Evolutionary conservation across 1,284 basidiomycete species (phyloP).

Genomic region (Ustilago lituana): DNA sequence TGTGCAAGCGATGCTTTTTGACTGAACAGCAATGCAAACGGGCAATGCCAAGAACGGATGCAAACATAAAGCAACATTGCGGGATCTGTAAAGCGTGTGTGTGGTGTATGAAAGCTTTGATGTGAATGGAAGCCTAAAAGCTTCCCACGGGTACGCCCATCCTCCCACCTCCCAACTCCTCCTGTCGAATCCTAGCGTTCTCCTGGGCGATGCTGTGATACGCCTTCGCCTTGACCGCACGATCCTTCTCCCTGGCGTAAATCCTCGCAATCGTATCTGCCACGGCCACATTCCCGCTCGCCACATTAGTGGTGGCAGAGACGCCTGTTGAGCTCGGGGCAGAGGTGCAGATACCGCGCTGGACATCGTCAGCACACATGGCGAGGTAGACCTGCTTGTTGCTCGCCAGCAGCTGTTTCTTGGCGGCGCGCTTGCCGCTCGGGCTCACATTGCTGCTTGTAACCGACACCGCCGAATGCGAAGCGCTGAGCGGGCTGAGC

Average conservation of each 20-base stretch:
- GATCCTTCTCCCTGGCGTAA: conserved; percentile 45
- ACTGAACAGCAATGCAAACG: too few species aligned
- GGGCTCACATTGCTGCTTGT: conserved; percentile 41
- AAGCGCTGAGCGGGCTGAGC: not conserved
- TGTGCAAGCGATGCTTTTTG: too few species aligned
- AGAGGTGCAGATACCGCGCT: conserved; percentile 51
- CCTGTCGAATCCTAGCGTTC: conserved; percentile 39
- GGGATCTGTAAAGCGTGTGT: too few species aligned
- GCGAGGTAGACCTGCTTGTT: conserved; percentile 44
- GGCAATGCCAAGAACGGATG: too few species aligned
- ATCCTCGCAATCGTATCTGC: conserved; percentile 50
- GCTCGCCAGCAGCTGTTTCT: conserved; percentile 56
- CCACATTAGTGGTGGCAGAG: not conserved
- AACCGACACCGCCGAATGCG: not conserved
- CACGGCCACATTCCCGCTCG: conserved; percentile 14
- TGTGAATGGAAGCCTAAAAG: too few species aligned
- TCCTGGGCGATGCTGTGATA: conserved; percentile 51
- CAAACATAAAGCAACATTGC: too few species aligned
- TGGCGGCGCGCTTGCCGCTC: conserved; percentile 57
- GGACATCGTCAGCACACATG: conserved; percentile 48
- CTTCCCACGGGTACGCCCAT: conserved; percentile 29
- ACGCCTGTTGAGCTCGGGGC: not conserved
- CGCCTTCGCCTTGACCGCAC: conserved; percentile 41
- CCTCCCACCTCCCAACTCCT: conserved; percentile 57
- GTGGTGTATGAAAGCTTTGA: too few species aligned